Evolutionary conservation across 2,329 filamentous ascomycete species (phyloP).

Genomic region (Proliferodiscus dingleyae): DNA sequence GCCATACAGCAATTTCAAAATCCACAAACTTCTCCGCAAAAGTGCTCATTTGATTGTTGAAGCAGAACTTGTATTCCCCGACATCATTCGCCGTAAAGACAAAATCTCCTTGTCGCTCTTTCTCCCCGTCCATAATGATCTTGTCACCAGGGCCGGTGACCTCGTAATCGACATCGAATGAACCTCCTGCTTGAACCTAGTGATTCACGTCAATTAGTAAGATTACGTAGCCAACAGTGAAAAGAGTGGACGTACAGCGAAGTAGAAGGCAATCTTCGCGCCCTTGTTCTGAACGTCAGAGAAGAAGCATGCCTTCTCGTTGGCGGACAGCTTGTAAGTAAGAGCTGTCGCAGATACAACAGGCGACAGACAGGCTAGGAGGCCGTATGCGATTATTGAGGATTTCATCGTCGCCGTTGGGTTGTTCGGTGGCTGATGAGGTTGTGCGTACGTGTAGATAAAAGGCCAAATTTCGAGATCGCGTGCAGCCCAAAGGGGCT

Average conservation of each 20-base stretch:
- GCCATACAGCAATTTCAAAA: constrained; percentile 86
- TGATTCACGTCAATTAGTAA: constrained; percentile 6
- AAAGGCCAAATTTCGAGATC: constrained; percentile 13
- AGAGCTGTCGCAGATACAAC: constrained; percentile 80
- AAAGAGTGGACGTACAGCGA: constrained; percentile 65
- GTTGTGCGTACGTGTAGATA: constrained; percentile 12
- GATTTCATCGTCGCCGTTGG: constrained; percentile 55
- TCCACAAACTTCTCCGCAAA: constrained; percentile 97
- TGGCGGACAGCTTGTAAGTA: constrained; percentile 84
- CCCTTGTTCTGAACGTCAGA: constrained; percentile 70
- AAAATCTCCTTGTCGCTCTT: constrained; percentile 94
- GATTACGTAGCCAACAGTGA: background rate
- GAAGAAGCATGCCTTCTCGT: constrained; percentile 97
- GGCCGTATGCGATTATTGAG: constrained; percentile 55
- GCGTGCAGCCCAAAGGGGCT: constrained; percentile 11
- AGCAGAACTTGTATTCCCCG: constrained; percentile 96
- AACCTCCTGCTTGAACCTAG: constrained; percentile 95
- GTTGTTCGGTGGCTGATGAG: constrained; percentile 6
- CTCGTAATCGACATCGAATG: constrained; percentile 92
- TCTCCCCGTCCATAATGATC: constrained; percentile 77
- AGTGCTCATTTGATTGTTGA: constrained; percentile 97
- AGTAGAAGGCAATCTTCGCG: constrained; percentile 96
- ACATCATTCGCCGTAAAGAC: constrained; percentile 87
- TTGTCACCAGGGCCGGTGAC: constrained; percentile 79
- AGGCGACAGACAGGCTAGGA: constrained; percentile 66